phyloP scores from a whole-genome alignment of 352 stramenopile genomes.

The Phytophthora tentaculata region DNA sequence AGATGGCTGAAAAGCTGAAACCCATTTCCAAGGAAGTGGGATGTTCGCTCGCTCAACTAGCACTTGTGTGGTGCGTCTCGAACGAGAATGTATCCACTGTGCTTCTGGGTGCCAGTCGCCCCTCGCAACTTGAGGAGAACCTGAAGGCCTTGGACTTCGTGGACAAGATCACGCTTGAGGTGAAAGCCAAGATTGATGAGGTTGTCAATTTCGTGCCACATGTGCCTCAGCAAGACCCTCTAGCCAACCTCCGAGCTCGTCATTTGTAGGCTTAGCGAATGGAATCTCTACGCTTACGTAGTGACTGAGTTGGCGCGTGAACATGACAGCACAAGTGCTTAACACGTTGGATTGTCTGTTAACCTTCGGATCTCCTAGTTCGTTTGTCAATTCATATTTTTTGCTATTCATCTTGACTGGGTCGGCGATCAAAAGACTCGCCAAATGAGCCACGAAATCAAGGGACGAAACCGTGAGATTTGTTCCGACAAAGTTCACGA shows the following conservation, averaged over 20 bases:
- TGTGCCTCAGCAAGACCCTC: neutral
- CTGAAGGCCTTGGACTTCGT: too few relatives aligned
- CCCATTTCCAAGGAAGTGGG: slow-evolving; percentile 3
- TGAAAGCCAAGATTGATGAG: slow-evolving; percentile 13
- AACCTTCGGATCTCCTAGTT: too few relatives aligned
- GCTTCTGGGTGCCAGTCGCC: slow-evolving; percentile 12
- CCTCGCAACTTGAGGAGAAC: too few relatives aligned
- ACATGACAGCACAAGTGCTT: neutral
- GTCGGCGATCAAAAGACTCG: too few relatives aligned
- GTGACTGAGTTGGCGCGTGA: neutral
- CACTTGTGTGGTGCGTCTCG: slow-evolving; percentile 8
- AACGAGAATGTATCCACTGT: slow-evolving; percentile 16
- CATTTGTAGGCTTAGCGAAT: neutral
- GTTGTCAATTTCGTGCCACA: slow-evolving; percentile 4
- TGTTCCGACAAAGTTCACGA: too few relatives aligned
- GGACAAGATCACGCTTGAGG: too few relatives aligned
- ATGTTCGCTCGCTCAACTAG: slow-evolving; percentile 8
- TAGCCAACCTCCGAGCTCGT: neutral
- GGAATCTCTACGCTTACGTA: neutral
- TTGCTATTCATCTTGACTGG: too few relatives aligned
- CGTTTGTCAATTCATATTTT: too few relatives aligned
- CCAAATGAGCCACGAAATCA: too few relatives aligned
- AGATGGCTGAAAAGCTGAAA: slow-evolving; percentile 8
- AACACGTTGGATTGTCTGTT: too few relatives aligned
- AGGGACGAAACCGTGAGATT: too few relatives aligned